Evolutionary conservation across 345 rosid genomes (phyloP).

Genomic region (Geranium brycei): DNA sequence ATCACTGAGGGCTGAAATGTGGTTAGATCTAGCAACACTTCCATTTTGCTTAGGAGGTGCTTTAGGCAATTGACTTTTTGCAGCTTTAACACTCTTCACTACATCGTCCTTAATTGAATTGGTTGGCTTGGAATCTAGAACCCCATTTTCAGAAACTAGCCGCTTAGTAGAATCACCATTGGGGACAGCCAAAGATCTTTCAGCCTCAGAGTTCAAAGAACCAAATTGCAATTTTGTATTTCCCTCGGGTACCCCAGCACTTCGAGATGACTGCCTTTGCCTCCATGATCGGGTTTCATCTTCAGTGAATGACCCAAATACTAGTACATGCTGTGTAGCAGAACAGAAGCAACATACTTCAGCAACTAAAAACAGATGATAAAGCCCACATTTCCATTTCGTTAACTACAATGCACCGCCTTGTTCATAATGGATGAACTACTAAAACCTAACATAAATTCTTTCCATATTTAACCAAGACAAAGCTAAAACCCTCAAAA

Average conservation of each 20-base stretch:
- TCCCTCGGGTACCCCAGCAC: constrained; percentile 26
- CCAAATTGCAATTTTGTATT: constrained; percentile 41
- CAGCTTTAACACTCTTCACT: constrained; percentile 12
- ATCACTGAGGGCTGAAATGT: constrained; percentile 22
- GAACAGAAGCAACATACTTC: neutral
- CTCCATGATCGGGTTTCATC: constrained; percentile 62
- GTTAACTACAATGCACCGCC: neutral
- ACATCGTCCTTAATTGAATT: constrained; percentile 15
- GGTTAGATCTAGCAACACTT: constrained; percentile 12
- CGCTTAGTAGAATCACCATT: constrained; percentile 20
- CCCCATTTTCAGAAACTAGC: constrained; percentile 20
- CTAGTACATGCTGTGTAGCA: constrained; percentile 27
- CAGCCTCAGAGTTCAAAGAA: constrained; percentile 26
- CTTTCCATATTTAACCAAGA: neutral
- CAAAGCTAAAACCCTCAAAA: neutral
- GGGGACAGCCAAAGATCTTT: constrained; percentile 27
- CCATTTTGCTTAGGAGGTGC: constrained; percentile 36
- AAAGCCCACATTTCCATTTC: neutral
- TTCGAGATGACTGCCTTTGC: constrained; percentile 27
- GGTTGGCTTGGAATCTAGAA: constrained; percentile 22
- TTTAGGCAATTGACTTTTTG: constrained; percentile 12
- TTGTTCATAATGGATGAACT: neutral
- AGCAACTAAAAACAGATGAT: neutral
- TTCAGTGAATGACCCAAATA: constrained; percentile 90
- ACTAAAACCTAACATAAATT: no score